phyloP scores from a whole-genome alignment of 257 asterid species.

The Henckelia pumila region DNA sequence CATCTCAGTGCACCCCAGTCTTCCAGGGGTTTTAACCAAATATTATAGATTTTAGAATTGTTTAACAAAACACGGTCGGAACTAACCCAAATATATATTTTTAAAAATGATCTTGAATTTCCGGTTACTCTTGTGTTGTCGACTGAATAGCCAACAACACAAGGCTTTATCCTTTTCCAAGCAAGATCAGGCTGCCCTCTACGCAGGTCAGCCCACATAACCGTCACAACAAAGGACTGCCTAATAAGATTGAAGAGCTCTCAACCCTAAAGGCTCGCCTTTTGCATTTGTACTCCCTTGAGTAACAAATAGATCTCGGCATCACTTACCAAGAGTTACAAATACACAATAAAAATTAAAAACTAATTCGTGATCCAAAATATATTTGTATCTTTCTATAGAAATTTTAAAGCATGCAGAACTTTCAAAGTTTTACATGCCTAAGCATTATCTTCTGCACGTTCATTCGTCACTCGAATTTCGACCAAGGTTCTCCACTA shows the following conservation, averaged over 20 bases:
- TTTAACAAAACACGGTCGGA: background rate
- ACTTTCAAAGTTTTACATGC: background rate
- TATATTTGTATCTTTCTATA: no score
- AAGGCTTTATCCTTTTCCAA: no score
- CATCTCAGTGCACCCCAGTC: background rate
- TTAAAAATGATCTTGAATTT: no score
- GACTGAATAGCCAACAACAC: background rate
- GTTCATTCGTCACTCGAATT: background rate
- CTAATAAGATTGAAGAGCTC: background rate
- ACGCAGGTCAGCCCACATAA: no score
- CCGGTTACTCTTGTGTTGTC: background rate
- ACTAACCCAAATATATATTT: no score
- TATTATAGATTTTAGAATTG: background rate
- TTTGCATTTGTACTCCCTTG: background rate
- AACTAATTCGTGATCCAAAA: background rate
- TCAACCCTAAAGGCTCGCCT: background rate
- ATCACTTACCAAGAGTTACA: background rate
- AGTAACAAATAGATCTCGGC: background rate
- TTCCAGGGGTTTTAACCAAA: background rate
- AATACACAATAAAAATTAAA: background rate
- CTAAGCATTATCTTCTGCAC: background rate
- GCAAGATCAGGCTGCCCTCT: no score
- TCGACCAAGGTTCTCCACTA: background rate
- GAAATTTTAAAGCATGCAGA: background rate
- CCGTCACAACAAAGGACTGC: no score